A percentile compares a stretch with the other conserved stretches of the same genome.
These are phyloP conservation scores for Mycena crocata DNA, from an alignment of 768 basidiomycete genomes.

Conservation along the genomic window DNA sequence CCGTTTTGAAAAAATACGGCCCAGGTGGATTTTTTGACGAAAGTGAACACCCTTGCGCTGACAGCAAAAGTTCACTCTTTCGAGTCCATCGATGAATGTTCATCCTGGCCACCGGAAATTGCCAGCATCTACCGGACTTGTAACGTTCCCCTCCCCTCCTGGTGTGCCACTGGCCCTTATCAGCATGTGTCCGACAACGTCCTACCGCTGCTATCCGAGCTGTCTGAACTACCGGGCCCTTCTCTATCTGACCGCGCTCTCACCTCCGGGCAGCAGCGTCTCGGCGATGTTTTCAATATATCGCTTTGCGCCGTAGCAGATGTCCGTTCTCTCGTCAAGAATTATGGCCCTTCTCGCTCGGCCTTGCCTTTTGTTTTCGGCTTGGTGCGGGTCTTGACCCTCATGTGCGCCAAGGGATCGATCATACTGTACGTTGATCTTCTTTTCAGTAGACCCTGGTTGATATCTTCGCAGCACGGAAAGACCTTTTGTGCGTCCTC, in stretches of 20 bases:
- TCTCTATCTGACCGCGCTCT: not conserved
- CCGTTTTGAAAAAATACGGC: no score
- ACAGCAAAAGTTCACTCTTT: conserved; percentile 9
- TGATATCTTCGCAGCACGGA: not conserved
- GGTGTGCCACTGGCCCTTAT: conserved; percentile 21
- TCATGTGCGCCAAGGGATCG: conserved; percentile 6
- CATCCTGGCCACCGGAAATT: not conserved
- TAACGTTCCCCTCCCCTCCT: conserved; percentile 2
- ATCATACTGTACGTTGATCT: not conserved
- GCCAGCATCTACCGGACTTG: not conserved
- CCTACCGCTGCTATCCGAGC: conserved; percentile 12
- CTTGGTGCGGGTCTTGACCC: conserved; percentile 10
- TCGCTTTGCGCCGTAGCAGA: not conserved
- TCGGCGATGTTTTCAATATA: conserved; percentile 13
- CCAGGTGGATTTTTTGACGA: no score
- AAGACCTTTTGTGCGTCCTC: conserved; percentile 4
- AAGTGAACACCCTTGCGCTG: no score
- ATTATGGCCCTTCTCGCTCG: conserved; percentile 12
- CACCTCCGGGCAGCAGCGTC: not conserved
- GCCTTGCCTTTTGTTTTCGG: not conserved
- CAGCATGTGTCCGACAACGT: not conserved
- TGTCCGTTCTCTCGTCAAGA: not conserved
- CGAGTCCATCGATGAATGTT: conserved; percentile 2
- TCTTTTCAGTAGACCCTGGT: not conserved
- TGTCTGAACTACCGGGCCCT: not conserved